Conservation (phyloP, 345 rosid species). For the Boechera divaricarpa region DNA sequence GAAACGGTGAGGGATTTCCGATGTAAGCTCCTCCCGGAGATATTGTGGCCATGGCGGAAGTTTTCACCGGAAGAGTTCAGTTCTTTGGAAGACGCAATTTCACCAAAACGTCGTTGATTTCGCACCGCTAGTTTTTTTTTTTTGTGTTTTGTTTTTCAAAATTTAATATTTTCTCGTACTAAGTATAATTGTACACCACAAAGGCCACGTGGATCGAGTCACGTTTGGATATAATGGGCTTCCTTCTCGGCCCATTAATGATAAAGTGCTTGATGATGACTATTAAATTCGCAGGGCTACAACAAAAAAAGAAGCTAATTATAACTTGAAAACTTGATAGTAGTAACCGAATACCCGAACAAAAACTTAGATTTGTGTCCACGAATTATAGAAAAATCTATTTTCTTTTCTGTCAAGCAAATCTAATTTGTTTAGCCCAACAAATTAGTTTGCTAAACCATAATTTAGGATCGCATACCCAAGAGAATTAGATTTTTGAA, state of each 20-base stretch:
- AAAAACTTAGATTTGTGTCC: no score
- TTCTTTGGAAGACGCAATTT: slow-evolving; percentile 12
- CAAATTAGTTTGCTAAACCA: no score
- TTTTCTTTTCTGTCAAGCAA: no score
- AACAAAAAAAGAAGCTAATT: no score
- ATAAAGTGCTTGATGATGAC: no score
- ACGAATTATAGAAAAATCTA: no score
- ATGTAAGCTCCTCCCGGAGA: slow-evolving; percentile 62
- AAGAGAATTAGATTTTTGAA: no score
- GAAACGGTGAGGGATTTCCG: slow-evolving; percentile 60
- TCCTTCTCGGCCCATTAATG: background rate
- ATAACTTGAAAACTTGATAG: no score
- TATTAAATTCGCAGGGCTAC: no score
- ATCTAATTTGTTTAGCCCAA: no score
- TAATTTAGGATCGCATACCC: no score
- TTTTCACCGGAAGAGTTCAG: slow-evolving; percentile 32
- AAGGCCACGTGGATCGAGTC: slow-evolving; percentile 12
- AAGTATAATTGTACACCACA: slow-evolving; percentile 11
- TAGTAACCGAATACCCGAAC: no score
- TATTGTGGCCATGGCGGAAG: slow-evolving; percentile 60
- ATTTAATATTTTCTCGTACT: background rate
- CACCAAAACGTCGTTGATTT: slow-evolving; percentile 14
- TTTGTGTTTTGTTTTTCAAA: background rate
- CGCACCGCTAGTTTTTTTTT: slow-evolving; percentile 40
- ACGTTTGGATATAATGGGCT: slow-evolving; percentile 31